Percentiles rank a stretch among this genome's conserved stretches.
Conservation (phyloP, 2,329 filamentous ascomycete genomes). For the Trichoderma sp. region DNA sequence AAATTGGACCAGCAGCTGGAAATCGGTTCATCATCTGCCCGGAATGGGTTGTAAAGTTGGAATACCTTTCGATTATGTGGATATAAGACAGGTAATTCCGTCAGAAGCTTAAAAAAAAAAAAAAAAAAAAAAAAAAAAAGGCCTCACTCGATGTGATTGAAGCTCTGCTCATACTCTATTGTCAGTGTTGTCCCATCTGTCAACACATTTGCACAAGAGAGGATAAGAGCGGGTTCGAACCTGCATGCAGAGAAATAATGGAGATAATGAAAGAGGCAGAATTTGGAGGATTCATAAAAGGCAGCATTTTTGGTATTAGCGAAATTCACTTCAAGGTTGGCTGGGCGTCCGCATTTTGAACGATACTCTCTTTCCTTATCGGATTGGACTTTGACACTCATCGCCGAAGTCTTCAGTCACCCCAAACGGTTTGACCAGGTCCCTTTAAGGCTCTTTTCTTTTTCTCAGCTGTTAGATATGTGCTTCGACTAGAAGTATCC, state of each 20-base stretch:
- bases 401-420: not conserved
- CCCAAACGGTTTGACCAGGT: not conserved
- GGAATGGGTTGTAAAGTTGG: not conserved
- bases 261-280: not conserved
- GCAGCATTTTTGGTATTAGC: not conserved
- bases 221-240: not conserved
- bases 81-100: not conserved
- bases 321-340: no score
- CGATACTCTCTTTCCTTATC: rapidly evolving
- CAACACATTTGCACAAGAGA: not conserved
- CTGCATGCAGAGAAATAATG: not conserved
- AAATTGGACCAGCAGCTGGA: not conserved
- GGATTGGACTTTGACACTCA: not conserved
- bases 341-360: not conserved
- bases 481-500: not conserved
- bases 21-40: not conserved
- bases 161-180: not conserved
- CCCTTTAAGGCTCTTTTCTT: not conserved
- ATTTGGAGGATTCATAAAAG: not conserved
- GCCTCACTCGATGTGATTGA: not conserved
- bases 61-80: not conserved
- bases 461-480: not conserved
- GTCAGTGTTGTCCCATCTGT: not conserved
- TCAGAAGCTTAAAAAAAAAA: no score
- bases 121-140: no score